These are phyloP conservation scores for Trichosanthes truncata DNA, from an alignment of 306 rosid genomes.

Conservation along the genomic window DNA sequence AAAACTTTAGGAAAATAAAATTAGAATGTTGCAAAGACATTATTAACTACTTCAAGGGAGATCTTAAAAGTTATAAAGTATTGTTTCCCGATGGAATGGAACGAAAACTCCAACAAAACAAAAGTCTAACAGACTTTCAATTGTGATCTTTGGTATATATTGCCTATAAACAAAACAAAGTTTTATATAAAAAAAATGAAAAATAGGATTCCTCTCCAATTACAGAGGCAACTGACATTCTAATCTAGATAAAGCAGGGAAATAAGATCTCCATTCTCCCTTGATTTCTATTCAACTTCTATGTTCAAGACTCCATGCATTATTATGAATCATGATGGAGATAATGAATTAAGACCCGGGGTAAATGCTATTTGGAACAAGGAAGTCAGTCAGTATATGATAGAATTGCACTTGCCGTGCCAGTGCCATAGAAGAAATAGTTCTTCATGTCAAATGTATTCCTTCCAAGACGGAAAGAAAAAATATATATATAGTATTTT, in stretches of 20 bases:
- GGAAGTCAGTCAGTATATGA: background rate
- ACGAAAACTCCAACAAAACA: background rate
- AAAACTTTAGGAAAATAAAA: constrained; percentile 12
- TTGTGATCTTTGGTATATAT: background rate
- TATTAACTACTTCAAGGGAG: background rate
- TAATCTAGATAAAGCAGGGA: background rate
- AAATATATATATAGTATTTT: background rate
- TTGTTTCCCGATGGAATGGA: background rate
- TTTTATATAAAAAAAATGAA: too few relatives aligned
- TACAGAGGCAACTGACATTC: background rate
- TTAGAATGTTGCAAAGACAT: background rate
- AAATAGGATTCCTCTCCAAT: background rate
- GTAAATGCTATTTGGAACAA: background rate
- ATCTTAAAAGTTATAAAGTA: background rate
- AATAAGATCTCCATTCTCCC: background rate
- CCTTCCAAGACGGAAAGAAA: background rate
- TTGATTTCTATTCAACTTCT: background rate
- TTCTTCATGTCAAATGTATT: background rate
- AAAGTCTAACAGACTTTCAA: background rate
- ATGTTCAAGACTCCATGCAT: constrained; percentile 1
- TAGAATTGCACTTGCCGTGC: background rate
- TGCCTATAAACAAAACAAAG: background rate
- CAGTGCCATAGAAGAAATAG: background rate
- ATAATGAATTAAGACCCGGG: background rate
- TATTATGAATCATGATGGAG: background rate